Evolutionary conservation across 352 stramenopile genomes (phyloP), one percentile per base, ranked within the genome.

Genomic region (Phytopythium cucurbitacearum): DNA sequence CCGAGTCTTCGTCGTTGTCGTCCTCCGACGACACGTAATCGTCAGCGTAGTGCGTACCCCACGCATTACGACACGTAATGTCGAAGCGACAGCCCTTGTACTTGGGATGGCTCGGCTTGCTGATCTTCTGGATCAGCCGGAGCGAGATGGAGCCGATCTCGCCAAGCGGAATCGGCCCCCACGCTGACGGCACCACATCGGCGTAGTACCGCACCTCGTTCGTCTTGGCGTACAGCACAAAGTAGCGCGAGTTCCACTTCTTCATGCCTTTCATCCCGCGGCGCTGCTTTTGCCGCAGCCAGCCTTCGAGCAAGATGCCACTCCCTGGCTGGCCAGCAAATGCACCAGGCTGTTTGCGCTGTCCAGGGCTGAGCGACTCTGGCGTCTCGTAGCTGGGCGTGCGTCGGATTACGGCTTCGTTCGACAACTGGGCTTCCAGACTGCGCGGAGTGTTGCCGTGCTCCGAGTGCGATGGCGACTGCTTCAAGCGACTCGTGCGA

Each of bases 191-290:
- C 28, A 89, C 80, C 13, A 93, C 78, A 48, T 93, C 82, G 1
- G 77, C 65, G 54, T 91, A 93, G 57, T 93, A 93, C 11, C 82
- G 71, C 40, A 93, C 64, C 50, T 93, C 82, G 53, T 87, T 89
- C 2, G 69, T 80, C 47, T 74, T 73, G 11, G 76, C 76, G 59
- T 91, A 89, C 4, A 91, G 61, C 48, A 93, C 82, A 52, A 91
- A 93, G 50, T 91, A 91, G 38, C 80, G 73, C 49, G 76, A 77
- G 55, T 91, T 90, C 82, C 82, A 93, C 63, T 89, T 89, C 64
- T 91, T 93, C 50, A 91, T 73, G 8, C 82, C 82, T 40, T 89
- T 89, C 39, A 91, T 73, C 21, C 80, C 80, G 7, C 82, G 80
- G 1, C 82, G 77, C 53, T 93, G 82, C 57, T 91, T 93, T 51